Base-by-base conservation (phyloP, 805 yeast species). In the Hanseniaspora pseudoguilliermondii region DNA sequence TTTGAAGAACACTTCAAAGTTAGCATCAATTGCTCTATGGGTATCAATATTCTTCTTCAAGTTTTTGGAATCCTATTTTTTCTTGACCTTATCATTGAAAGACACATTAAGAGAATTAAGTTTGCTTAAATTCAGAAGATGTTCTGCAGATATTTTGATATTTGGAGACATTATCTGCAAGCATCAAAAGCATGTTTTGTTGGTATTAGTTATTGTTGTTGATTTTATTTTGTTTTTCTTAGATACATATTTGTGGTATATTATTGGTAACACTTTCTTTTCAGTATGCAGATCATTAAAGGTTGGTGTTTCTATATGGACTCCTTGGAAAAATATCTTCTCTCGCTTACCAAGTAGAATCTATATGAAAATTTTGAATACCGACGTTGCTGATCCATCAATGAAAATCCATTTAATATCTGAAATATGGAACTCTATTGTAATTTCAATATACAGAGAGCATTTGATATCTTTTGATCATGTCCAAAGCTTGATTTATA, bases 241-340 rank as follows among this genome's bases (percentile, higher is more conserved):
- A 78, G 99, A 93, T 85, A 88, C 98, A 59, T 93, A 88, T 72
- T 79, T 93, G 84, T 93, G 99, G 99, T 93, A 93, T 78, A 90
- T 93, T 76, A 76, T 93, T 65, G 83, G 86, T 70, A 93, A 91
- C 80, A 85, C 95, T 72, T 80, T 88, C 62, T 90, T 88, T 81
- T 91, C 97, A 59, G 88, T 93, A 66, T 96, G 96, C 64, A 87
- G 96, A 70, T 93, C 98, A 16, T 93, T 93, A 80, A 93, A 91
- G 78, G 79, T 95, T 71, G 99, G 99, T 84, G 89, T 93, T 65
- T 93, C 99, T 47, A 91, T 93, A 62, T 82, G 90, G 78, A 93
- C 99, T 42, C 99, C 99, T 60, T 93, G 99, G 99, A 87, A 97
- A 81, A 93, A 95, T 71, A 90, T 93, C 64, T 93, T 91, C 78